Conservation (phyloP, 495 filamentous ascomycete species). For the Hypoxylon lienhwacheense region DNA sequence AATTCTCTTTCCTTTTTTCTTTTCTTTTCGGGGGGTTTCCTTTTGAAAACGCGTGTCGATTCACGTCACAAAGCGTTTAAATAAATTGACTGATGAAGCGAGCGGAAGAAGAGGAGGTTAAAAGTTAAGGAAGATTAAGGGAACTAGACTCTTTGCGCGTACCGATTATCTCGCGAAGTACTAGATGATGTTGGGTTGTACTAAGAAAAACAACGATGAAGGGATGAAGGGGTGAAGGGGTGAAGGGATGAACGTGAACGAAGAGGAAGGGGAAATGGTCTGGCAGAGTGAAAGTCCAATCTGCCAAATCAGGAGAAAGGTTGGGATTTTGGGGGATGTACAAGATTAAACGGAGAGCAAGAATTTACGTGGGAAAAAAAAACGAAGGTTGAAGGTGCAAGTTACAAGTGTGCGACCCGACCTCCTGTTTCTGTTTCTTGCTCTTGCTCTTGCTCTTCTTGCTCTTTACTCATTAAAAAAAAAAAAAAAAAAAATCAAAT, state of each 20-base stretch:
- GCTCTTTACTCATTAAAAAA: constrained; percentile 26
- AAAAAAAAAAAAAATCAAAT: constrained; percentile 18
- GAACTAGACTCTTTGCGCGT: constrained; percentile 19
- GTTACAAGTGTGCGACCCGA: constrained; percentile 36
- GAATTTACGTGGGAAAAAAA: constrained; percentile 32
- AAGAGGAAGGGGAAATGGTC: constrained; percentile 5
- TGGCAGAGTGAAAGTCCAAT: constrained; percentile 21
- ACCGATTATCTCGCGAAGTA: constrained; percentile 20
- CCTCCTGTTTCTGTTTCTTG: constrained; percentile 28
- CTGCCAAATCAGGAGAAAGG: constrained; percentile 33
- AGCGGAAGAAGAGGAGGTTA: constrained; percentile 26
- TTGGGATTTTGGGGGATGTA: too few species aligned
- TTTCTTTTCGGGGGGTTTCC: too few species aligned
- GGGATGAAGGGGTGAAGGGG: constrained; percentile 14
- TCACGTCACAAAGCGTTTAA: constrained; percentile 21
- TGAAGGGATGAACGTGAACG: constrained; percentile 17
- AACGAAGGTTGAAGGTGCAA: constrained; percentile 31
- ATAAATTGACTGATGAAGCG: constrained; percentile 18
- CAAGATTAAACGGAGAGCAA: constrained; percentile 20
- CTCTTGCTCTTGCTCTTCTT: constrained; percentile 25
- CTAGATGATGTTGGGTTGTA: constrained; percentile 29
- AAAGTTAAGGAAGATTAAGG: too few species aligned
- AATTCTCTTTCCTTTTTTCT: too few species aligned
- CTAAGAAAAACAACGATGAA: constrained; percentile 25
- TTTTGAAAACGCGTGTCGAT: constrained; percentile 31